A percentile compares a stretch with the other conserved stretches of the same genome.
Evolutionary conservation across 106 monocot genomes (phyloP).

Genomic region (Dendrobium huoshanense): DNA sequence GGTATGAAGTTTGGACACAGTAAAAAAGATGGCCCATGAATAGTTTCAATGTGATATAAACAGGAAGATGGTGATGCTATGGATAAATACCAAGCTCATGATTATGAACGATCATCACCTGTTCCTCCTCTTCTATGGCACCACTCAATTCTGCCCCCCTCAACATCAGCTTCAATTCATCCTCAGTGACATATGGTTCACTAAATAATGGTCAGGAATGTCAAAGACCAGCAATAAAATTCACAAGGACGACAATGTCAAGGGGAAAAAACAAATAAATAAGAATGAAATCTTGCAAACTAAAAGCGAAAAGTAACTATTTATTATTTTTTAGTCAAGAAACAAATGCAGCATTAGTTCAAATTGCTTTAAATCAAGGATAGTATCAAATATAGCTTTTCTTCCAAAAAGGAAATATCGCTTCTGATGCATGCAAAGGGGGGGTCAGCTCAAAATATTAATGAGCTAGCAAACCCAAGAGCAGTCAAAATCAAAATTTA

Average conservation of each 20-base stretch:
- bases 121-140: slow-evolving; percentile 98
- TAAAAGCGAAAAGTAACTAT: neutral
- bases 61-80: neutral
- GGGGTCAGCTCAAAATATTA: neutral
- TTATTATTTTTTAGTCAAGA: neutral
- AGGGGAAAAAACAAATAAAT: neutral
- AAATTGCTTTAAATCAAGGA: neutral
- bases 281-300: neutral
- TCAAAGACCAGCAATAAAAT: neutral
- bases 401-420: neutral
- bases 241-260: neutral
- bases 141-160: slow-evolving; percentile 97
- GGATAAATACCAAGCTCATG: slow-evolving; percentile 8
- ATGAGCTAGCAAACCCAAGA: no score
- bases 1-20: neutral
- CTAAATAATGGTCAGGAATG: slow-evolving; percentile 32
- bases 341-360: neutral
- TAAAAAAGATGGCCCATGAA: neutral
- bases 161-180: slow-evolving; percentile 95
- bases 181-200: slow-evolving; percentile 94
- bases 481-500: no score
- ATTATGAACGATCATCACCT: slow-evolving; percentile 35
- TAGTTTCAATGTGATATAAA: neutral
- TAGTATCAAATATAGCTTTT: neutral
- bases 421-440: no score